Conservation (phyloP, 805 yeast genomes). For the Yamadazyma akitaensis region DNA sequence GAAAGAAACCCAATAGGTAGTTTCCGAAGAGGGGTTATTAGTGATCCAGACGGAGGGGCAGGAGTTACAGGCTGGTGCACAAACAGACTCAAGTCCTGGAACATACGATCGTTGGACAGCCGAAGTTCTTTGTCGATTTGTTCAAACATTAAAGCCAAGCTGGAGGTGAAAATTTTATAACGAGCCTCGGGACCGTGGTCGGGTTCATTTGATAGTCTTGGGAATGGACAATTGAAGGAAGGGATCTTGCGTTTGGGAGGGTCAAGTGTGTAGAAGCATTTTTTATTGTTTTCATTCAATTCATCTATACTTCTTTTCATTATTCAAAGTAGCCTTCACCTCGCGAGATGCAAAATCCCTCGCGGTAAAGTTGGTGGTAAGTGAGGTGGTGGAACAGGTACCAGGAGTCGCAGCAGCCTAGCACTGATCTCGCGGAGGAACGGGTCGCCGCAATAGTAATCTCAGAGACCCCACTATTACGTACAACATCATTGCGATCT, state of each 20-base stretch:
- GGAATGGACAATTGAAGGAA: neutral
- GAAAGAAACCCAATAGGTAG: conserved; percentile 33
- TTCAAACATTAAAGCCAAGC: neutral
- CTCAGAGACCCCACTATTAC: neutral
- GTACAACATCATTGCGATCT: neutral
- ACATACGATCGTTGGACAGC: conserved; percentile 24
- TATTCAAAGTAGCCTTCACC: neutral
- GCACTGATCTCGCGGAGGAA: no score
- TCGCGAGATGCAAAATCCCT: no score
- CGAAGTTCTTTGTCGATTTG: conserved; percentile 1
- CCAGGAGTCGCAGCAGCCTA: no score
- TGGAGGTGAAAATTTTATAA: neutral
- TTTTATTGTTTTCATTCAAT: conserved; percentile 22
- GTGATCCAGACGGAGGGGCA: neutral
- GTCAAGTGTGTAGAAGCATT: conserved; percentile 30
- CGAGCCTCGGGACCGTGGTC: neutral
- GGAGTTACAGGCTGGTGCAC: neutral
- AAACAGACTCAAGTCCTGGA: conserved; percentile 18
- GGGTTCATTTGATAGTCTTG: neutral
- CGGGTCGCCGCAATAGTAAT: no score
- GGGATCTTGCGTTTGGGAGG: conserved; percentile 2
- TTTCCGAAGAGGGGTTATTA: conserved; percentile 12
- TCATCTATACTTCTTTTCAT: conserved; percentile 11
- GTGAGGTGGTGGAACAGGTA: no score
- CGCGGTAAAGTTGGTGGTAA: no score